These are phyloP conservation scores for Picea abies DNA, from an alignment of 83 land plant species.

Conservation along the genomic window DNA sequence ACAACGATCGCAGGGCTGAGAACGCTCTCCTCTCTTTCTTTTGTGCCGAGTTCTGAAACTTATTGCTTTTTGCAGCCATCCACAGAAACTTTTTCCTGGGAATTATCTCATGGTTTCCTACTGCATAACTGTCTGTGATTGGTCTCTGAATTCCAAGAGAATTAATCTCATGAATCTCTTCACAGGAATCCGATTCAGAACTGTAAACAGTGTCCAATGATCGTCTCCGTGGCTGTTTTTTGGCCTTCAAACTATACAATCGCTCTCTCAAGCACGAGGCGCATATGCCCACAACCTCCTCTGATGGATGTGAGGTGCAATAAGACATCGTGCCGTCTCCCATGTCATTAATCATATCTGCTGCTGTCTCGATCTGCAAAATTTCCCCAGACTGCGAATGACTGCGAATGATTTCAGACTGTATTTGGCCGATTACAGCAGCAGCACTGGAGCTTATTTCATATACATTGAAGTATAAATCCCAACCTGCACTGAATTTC, in stretches of 20 bases:
- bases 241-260: neutral
- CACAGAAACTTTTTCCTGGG: neutral
- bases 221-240: neutral
- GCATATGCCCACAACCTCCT: slow-evolving; percentile 9
- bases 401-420: no score
- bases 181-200: slow-evolving; percentile 4
- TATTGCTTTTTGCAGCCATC: neutral
- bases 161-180: neutral
- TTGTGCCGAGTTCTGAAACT: neutral
- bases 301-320: neutral
- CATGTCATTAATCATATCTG: no score
- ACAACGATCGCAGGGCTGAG: neutral
- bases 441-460: no score
- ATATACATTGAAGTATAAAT: no score
- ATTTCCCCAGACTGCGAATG: no score
- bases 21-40: neutral
- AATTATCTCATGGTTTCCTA: neutral
- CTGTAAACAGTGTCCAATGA: neutral
- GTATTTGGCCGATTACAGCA: no score
- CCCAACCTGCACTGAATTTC: no score
- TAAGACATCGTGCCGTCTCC: neutral
- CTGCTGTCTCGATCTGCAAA: no score
- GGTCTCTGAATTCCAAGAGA: neutral
- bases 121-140: no score
- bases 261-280: slow-evolving; percentile 3